Evolutionary conservation across 331 rosid species (phyloP).

Genomic region (Acacia concinna): DNA sequence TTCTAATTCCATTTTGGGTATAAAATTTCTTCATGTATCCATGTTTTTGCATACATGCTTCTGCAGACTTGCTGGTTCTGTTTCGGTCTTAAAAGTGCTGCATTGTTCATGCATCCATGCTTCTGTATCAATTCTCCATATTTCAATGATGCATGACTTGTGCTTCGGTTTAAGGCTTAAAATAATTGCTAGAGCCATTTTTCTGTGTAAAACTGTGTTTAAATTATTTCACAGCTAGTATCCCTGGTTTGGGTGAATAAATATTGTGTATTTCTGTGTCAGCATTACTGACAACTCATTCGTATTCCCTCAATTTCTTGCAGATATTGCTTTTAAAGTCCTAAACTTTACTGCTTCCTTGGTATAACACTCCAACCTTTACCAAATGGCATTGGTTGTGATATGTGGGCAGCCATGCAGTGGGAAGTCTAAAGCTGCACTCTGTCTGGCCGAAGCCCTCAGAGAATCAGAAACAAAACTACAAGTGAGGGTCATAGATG

Average conservation of each 20-base stretch:
- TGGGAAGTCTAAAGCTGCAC: slow-evolving; percentile 80
- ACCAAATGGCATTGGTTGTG: slow-evolving; percentile 82
- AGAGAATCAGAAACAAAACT: slow-evolving; percentile 58
- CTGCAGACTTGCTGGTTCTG: not conserved
- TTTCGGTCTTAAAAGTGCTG: not conserved
- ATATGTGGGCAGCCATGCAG: slow-evolving; percentile 94
- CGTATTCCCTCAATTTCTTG: not conserved
- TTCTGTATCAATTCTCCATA: not conserved
- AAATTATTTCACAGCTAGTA: not conserved
- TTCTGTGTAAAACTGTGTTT: not conserved
- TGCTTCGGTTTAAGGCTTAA: not conserved
- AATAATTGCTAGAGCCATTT: not conserved
- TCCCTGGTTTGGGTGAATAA: not conserved
- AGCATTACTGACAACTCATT: not conserved
- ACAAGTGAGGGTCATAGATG: slow-evolving; percentile 67
- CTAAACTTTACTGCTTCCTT: not conserved
- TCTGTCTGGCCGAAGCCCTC: slow-evolving; percentile 67
- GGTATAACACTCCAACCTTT: not conserved
- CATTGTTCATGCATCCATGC: not conserved
- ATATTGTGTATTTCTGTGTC: not conserved
- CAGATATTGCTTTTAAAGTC: slow-evolving; percentile 30
- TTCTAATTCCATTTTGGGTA: not conserved
- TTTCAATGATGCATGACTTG: not conserved
- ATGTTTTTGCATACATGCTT: not conserved
- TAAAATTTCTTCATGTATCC: not conserved